Base-by-base conservation (phyloP, 768 basidiomycete genomes). In the Thelephora aurantiotincta region DNA sequence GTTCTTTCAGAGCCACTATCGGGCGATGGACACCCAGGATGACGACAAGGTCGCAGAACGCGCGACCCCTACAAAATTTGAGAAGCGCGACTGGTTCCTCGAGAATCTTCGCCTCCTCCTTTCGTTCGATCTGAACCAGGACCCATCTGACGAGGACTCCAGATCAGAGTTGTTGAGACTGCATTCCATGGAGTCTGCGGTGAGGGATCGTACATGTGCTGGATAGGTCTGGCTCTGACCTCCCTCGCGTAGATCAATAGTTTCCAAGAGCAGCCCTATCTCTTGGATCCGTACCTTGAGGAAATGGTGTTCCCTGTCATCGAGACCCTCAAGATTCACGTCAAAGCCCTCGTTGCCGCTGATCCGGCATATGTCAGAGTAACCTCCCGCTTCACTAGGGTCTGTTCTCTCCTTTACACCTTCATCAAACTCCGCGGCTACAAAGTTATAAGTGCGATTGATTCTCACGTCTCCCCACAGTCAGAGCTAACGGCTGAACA, bases 211-310 rank as follows among this genome's bases (percentile, higher is more conserved):
- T 11, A 20, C 33, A 33, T 36, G 18, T n/a, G 13, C 22, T 5
- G 30, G n/a, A 42, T 35, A 13, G 11, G 18, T 38, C 7, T 11
- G 19, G 12, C 50, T 41, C 38, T 54, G 30, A 54, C 14, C 13
- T 38, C 50, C 5, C 49, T 20, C 16, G 45, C 52, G 14, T 47
- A 97, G 94, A 73, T 97, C 23, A 76, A 77, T 58, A 77, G 81
- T 58, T 97, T 94, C 58, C 92, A 94, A 60, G 93, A 98, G 51
- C 89, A 94, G 54, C 72, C 92, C 2, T 88, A 91, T 61, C 74
- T 99, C 2, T 70, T 98, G 11, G 96, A 99, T 61, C 92, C 94
- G 34, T 81, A 74, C 54, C 72, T 99, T 16, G 87, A 93, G 57
- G 60, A 67, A 30, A 75, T 99, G 48, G 75, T 96, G 9, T 63